Evolutionary conservation across 1,139 yeast species (phyloP), one percentile per base, ranked within the genome.

Genomic region (Protomyces macrosporus): DNA sequence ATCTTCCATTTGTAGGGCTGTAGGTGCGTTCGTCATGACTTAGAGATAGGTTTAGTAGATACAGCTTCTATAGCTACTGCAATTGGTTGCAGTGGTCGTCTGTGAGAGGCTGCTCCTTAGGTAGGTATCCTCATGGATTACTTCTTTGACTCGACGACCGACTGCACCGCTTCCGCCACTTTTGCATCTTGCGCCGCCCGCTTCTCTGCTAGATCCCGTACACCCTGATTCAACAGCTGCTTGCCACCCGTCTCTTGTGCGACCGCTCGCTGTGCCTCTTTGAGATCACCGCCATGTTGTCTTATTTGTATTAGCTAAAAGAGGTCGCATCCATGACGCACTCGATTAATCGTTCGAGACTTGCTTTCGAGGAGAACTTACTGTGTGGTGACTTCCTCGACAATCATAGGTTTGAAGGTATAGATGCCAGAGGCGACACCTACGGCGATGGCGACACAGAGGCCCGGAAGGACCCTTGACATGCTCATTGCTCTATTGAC

Each of bases 311-410:
- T 16, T 14, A 16, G 50, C 7, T 7, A 16, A 7, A 14, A 7
- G 7, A 10, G 12, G 10, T n/a, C 10, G 10, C 40, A 37, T 37
- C 40, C 10, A 10, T 9, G n/a, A 10, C 12, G 12, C n/a, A 37
- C 40, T 37, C n/a, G 12, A 9, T n/a, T 23, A 32, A 2, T 10
- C 33, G 30, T 23, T 32, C 30, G 7, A 36, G 42, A 12, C 10
- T 51, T 6, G 9, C 10, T 3, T 30, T 30, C 37, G 4, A n/a
- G 10, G 4, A 7, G 36, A 35, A 40, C 62, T 23, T 42, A 58
- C 62, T 51, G 62, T 10, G 62, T 40, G 23, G 56, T 56, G 23
- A 52, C 56, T 40, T 58, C 62, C 16, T 58, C 62, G 14, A 52
- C 53, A 14, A 58, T 52, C 56, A 58, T 51, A 14, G 62, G 62